Base-by-base conservation (phyloP, 305 asterid genomes). In the Fraxinus ornus region DNA sequence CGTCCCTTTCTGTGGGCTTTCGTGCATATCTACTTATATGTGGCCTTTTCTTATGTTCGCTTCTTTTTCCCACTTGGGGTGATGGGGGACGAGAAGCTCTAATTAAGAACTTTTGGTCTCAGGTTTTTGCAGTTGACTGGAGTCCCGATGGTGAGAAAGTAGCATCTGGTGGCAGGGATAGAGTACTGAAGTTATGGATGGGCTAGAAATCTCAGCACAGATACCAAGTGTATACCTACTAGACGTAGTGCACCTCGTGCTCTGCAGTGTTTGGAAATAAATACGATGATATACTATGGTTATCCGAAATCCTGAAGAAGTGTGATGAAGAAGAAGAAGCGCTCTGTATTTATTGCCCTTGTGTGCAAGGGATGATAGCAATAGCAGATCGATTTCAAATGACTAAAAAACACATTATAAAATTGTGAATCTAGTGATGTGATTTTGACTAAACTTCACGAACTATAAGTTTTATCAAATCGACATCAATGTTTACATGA, bases 61-160 rank as follows among this genome's bases (percentile, higher is more conserved):
- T 77, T 22, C 3, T 26, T 47, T 44, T 62, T 7, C 0, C 30
- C 22, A 6, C 13, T 36, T 15, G 35, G 36, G 52, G n/a, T 35
- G 15, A 37, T 44, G 77, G 76, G 49, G 10, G 44, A 55, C 12
- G 36, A 52, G 81, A 78, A 55, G 22, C 52, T 15, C 19, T 47
- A 32, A 44, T 33, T 32, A 37, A 73, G 35, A 55, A 75, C 47
- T 26, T 1, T 60, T 22, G 35, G 49, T 12, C 64, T 41, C 87
- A 96, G 98, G 99, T 96, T 15, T 94, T 91, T 84, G 94, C 99
- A 19, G 98, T 96, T n/a, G 99, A 96, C 84, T 96, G 98, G 99
- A 96, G 99, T 84, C 97, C 99, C 73, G 97, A 92, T 49, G 99
- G 99, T 70, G 98, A 96, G 87, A 96, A 96, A 85, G 98, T 96